Percentiles rank a stretch among this genome's conserved stretches.
Conservation (phyloP, 2,329 filamentous ascomycete species). For the Fusarium zealandicum region DNA sequence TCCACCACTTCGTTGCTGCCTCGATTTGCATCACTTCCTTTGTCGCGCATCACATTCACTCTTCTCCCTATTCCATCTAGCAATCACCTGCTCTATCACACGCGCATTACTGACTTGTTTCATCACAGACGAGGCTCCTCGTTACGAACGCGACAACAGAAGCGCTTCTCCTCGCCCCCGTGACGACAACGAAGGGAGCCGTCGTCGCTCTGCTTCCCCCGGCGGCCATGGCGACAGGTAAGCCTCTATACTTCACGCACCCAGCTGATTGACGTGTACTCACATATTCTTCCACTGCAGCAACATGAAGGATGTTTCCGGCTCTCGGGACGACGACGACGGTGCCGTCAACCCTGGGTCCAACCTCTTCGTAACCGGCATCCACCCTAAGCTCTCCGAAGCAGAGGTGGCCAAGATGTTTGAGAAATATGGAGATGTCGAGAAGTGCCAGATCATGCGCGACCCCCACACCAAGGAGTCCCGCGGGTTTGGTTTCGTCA, state of each 20-base stretch:
- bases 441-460: constrained; percentile 99
- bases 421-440: constrained; percentile 97
- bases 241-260: constrained; percentile 6
- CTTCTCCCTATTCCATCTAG: neutral
- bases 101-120: constrained; percentile 15
- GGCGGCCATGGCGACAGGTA: constrained; percentile 53
- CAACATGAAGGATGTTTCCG: constrained; percentile 61
- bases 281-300: constrained; percentile 38
- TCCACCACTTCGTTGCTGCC: constrained; percentile 1
- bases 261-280: constrained; percentile 7
- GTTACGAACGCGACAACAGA: constrained; percentile 71
- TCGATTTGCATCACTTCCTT: constrained; percentile 6
- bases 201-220: constrained; percentile 70
- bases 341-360: constrained; percentile 91
- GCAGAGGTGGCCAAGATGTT: constrained; percentile 93
- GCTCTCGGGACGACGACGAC: constrained; percentile 69
- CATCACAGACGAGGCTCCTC: constrained; percentile 65
- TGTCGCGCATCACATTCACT: neutral
- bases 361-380: constrained; percentile 98
- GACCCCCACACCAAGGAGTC: constrained; percentile 99
- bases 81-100: neutral
- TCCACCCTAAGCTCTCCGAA: constrained; percentile 90
- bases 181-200: constrained; percentile 65
- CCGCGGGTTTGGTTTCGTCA: constrained; percentile 98
- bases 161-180: constrained; percentile 71